Evolutionary conservation across 2,329 filamentous ascomycete genomes (phyloP), one percentile per base, ranked within the genome.

Genomic region (Xylariaceae sp.): DNA sequence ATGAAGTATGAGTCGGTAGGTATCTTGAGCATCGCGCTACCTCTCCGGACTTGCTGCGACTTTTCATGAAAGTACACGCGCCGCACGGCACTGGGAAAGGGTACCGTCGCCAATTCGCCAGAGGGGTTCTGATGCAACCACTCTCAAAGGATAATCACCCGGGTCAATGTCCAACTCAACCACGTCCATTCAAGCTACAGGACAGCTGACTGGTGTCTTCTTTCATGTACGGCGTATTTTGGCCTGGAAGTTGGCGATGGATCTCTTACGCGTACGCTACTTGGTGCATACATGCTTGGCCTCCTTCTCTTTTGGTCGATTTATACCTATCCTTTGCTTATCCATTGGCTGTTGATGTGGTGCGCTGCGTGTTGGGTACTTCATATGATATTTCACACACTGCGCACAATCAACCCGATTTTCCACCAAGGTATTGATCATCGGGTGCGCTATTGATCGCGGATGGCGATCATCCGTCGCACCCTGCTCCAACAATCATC

Each of bases 291-390:
- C 54, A 61, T 61, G 55, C 57, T 53, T 52, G 59, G 51, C 39
- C 58, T 63, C 61, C 62, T 64, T 56, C 60, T 64, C 59, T 58
- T 62, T 64, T 55, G 55, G 57, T 62, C 62, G 45, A 62, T 56
- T 50, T 53, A 53, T 13, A 48, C 49, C 57, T 62, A 56, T 64
- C 57, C 53, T 60, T 53, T 45, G 35, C 62, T 60, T 62, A 64
- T 62, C 62, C 51, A 64, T 64, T 64, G 62, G 62, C 37, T 47
- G 44, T 47, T 47, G 47, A 53, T 42, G 62, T 62, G 34, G 55
- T 56, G 56, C 57, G 42, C 39, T 45, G 42, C 49, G 51, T 45
- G 37, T 42, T 42, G 37, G 37, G 18, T n/a, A 42, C 17, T 47
- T 35, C 30, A 37, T 57, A 45, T 35, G 55, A 60, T 60, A 60